Base-by-base conservation (phyloP, 2,329 filamentous ascomycete genomes). In the Stachybotrys echinatus region DNA sequence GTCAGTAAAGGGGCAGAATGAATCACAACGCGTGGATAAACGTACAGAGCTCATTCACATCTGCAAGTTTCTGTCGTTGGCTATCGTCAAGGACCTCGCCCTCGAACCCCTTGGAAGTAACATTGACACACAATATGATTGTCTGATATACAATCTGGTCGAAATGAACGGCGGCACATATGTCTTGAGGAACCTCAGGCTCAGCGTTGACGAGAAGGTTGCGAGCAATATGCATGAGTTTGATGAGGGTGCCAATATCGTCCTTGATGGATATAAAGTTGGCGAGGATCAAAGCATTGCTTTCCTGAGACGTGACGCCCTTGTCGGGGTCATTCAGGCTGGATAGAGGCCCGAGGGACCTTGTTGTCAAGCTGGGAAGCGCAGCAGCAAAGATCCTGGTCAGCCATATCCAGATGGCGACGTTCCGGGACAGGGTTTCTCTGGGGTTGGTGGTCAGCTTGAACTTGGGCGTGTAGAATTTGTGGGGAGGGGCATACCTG, bases 101-200 rank as follows among this genome's bases (percentile, higher is more conserved):
- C 54, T 85, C 82, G 54, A 84, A 85, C 5, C 81, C 82, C 61
- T 86, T 86, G 60, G 81, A 84, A 0, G 82, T 83, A 21, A 86
- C 80, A 59, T 84, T 85, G 19, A 85, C 79, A 56, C 83, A 85
- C 8, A 86, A 72, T 27, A 83, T 80, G 52, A 86, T 82, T 3
- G 83, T 77, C 61, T 84, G 81, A 54, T 84, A 83, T 2, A 85
- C 80, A 69, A 83, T 82, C 58, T 84, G 80, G 56, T 86, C 81
- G 54, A 85, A 84, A 48, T 80, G 75, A 17, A 84, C 79, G 7
- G 81, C 80, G 10, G 81, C 80, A 50, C 82, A 85, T 7, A 86
- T 74, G 56, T 86, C 82, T 61, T 86, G 83, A 2, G 83, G 81
- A 4, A 85, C 79, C 59, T 84, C 79, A 12, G 83, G 81, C 58